A percentile compares a stretch with the other conserved stretches of the same genome.
Evolutionary conservation across 305 asterid species (phyloP).

Genomic region (Lippia alba): DNA sequence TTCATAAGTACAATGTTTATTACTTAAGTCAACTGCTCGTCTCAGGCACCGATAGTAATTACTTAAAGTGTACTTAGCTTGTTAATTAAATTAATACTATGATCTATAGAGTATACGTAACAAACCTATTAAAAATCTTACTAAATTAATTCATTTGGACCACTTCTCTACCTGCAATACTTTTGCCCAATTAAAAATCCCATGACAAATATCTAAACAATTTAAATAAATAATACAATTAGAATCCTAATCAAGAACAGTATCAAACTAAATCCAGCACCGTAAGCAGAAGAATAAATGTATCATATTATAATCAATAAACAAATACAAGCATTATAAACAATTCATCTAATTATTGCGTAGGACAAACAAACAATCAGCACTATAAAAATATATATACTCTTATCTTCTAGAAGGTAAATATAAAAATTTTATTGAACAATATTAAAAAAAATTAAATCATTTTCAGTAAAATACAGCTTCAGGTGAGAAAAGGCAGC

Average conservation of each 20-base stretch:
- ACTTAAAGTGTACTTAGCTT: too few species aligned
- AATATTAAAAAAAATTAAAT: not conserved
- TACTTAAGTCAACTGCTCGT: too few species aligned
- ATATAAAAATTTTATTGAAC: conserved; percentile 35
- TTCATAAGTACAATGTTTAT: too few species aligned
- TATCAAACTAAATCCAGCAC: conserved; percentile 25
- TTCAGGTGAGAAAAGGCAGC: conserved; percentile 18
- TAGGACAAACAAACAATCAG: not conserved
- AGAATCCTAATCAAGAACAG: conserved; percentile 33
- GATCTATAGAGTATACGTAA: too few species aligned
- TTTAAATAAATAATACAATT: conserved; percentile 36
- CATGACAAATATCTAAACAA: conserved; percentile 26
- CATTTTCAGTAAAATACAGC: not conserved
- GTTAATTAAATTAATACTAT: too few species aligned
- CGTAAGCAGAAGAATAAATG: conserved; percentile 45
- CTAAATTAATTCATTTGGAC: conserved; percentile 13
- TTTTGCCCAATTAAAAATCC: conserved; percentile 38
- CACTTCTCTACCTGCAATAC: conserved; percentile 37
- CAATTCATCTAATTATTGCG: conserved; percentile 12
- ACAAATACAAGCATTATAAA: conserved; percentile 2
- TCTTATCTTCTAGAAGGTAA: conserved; percentile 44
- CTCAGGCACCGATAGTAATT: too few species aligned
- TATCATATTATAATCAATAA: conserved; percentile 40
- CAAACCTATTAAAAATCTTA: too few species aligned
- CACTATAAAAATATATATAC: too few species aligned